Evolutionary conservation across 306 rosid genomes (phyloP).

Genomic region (Ormosia emarginata): DNA sequence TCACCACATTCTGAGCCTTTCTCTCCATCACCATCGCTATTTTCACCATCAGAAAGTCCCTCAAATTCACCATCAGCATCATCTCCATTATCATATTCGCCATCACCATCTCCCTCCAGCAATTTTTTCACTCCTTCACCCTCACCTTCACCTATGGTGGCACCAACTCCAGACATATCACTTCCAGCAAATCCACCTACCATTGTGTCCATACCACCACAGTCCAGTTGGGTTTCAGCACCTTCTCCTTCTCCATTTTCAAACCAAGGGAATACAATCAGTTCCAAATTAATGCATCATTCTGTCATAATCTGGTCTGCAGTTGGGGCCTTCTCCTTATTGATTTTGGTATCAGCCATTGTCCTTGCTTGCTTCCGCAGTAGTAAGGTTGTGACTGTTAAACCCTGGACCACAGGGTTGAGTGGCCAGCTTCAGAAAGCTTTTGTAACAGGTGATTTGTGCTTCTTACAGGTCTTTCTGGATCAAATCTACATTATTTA

Average conservation of each 20-base stretch:
- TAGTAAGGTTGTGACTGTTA: conserved; percentile 68
- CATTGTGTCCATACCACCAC: not conserved
- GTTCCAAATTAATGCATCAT: conserved; percentile 30
- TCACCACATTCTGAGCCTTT: conserved; percentile 25
- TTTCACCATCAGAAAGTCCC: not conserved
- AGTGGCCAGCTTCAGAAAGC: conserved; percentile 98
- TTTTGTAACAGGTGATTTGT: conserved; percentile 68
- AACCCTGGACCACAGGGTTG: conserved; percentile 93
- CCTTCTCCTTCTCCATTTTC: conserved; percentile 34
- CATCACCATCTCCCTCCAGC: conserved; percentile 30
- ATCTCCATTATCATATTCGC: conserved; percentile 31
- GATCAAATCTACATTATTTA: not conserved
- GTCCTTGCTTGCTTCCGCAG: conserved; percentile 44
- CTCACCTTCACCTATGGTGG: conserved; percentile 39
- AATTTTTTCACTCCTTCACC: conserved; percentile 34
- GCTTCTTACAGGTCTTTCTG: not conserved
- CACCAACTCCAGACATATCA: conserved; percentile 34
- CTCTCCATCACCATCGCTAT: conserved; percentile 5
- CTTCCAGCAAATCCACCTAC: conserved; percentile 35
- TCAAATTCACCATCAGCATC: conserved; percentile 20
- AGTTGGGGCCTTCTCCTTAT: conserved; percentile 46
- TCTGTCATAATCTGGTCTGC: conserved; percentile 39
- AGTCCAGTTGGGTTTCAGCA: too few species aligned
- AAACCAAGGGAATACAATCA: conserved; percentile 14
- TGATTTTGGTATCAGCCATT: conserved; percentile 41